These are phyloP conservation scores for Withania somnifera DNA, from an alignment of 305 asterid species.

Conservation along the genomic window DNA sequence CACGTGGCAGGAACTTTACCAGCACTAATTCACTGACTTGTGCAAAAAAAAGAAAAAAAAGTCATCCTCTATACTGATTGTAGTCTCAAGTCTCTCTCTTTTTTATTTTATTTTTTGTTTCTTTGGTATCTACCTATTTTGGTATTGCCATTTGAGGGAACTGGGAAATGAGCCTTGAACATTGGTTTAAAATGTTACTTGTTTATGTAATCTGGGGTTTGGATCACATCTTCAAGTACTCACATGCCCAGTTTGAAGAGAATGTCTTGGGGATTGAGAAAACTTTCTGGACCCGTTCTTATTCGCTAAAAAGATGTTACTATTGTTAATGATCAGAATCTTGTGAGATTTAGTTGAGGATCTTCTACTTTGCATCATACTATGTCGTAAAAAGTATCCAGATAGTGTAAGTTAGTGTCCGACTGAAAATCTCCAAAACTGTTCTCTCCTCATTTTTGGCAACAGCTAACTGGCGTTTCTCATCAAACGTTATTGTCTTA, in stretches of 20 bases:
- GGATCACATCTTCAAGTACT: background rate
- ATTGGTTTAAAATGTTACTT: background rate
- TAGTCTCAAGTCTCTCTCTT: background rate
- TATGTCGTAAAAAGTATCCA: background rate
- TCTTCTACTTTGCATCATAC: background rate
- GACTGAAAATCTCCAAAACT: background rate
- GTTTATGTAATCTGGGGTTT: background rate
- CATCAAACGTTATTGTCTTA: background rate
- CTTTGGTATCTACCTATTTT: background rate
- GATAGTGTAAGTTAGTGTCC: background rate
- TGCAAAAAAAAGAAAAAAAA: background rate
- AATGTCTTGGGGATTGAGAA: background rate
- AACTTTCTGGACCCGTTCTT: background rate
- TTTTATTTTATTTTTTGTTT: background rate
- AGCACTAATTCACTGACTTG: background rate
- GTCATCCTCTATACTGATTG: background rate
- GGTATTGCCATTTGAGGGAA: background rate
- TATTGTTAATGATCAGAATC: background rate
- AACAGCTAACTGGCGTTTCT: background rate
- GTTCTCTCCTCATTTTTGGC: background rate
- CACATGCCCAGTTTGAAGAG: background rate
- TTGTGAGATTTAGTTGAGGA: background rate
- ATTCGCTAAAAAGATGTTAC: background rate
- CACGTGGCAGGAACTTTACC: no score
- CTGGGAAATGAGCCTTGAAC: background rate